Evolutionary conservation across 1,139 yeast genomes (phyloP).

Genomic region (Kurtzmaniella quercitrusa): DNA sequence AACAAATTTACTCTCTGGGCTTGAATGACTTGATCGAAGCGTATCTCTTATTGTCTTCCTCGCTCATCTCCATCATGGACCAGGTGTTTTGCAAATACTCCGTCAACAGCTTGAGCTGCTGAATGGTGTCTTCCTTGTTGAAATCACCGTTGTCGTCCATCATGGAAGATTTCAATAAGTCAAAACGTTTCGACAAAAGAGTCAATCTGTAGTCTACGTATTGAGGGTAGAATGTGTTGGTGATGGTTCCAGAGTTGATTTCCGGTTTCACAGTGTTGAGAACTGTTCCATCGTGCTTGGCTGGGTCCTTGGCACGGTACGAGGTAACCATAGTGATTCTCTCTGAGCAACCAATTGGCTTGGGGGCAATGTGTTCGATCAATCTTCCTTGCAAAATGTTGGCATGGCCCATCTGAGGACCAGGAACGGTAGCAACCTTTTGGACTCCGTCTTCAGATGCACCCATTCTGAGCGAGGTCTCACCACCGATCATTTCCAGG

Average conservation of each 20-base stretch:
- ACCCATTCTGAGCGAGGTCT: slow-evolving; percentile 50
- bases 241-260: slow-evolving; percentile 30
- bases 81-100: slow-evolving; percentile 37
- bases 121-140: slow-evolving; percentile 34
- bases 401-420: slow-evolving; percentile 54
- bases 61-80: slow-evolving; percentile 43
- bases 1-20: neutral
- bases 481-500: slow-evolving; percentile 54
- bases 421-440: slow-evolving; percentile 43
- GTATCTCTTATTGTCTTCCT: slow-evolving; percentile 16
- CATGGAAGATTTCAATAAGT: slow-evolving; percentile 21
- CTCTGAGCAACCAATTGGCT: slow-evolving; percentile 48
- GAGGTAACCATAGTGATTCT: slow-evolving; percentile 51
- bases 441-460: slow-evolving; percentile 10
- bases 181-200: slow-evolving; percentile 34
- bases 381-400: slow-evolving; percentile 53
- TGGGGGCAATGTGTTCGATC: slow-evolving; percentile 53
- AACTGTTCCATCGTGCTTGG: slow-evolving; percentile 23
- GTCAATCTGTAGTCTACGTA: slow-evolving; percentile 40
- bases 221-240: slow-evolving; percentile 30
- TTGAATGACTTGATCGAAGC: neutral
- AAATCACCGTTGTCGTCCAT: slow-evolving; percentile 23
- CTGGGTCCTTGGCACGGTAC: slow-evolving; percentile 29
- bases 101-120: slow-evolving; percentile 33
- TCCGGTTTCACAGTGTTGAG: slow-evolving; percentile 38